These are phyloP conservation scores for Bipolaris victoriae DNA, from an alignment of 2,329 filamentous ascomycete species.

Conservation along the genomic window DNA sequence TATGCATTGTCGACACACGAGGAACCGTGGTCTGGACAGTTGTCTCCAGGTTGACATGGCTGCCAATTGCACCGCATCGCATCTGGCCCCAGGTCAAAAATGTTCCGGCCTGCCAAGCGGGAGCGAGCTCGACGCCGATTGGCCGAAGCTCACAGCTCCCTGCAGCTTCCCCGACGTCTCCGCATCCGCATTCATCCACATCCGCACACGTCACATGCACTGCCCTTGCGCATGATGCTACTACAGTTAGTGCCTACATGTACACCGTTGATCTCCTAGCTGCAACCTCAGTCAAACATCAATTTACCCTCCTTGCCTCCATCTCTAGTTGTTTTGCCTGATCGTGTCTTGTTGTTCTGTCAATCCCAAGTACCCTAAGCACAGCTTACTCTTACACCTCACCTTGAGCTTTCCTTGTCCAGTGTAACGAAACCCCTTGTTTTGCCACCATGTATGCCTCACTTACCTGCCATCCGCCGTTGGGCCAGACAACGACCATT, in stretches of 20 bases:
- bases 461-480: constrained; percentile 69
- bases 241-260: constrained; percentile 7
- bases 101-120: constrained; percentile 26
- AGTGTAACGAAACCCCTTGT: neutral
- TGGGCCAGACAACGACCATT: constrained; percentile 75
- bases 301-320: neutral
- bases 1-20: constrained; percentile 38
- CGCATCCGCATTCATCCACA: constrained; percentile 33
- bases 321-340: constrained; percentile 6
- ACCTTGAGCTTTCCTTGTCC: neutral
- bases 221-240: constrained; percentile 16
- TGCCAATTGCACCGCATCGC: constrained; percentile 26
- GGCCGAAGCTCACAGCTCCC: constrained; percentile 18
- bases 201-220: constrained; percentile 28
- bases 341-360: constrained; percentile 5
- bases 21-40: constrained; percentile 35
- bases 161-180: constrained; percentile 32
- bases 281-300: constrained; percentile 12
- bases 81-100: constrained; percentile 23
- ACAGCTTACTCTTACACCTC: constrained; percentile 1
- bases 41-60: constrained; percentile 40
- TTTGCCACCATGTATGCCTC: constrained; percentile 56
- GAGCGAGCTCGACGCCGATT: constrained; percentile 22
- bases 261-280: constrained; percentile 9
- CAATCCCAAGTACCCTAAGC: neutral